phyloP scores from a whole-genome alignment of 2,329 filamentous ascomycete species.

The Bimuria novae-zelandiae region DNA sequence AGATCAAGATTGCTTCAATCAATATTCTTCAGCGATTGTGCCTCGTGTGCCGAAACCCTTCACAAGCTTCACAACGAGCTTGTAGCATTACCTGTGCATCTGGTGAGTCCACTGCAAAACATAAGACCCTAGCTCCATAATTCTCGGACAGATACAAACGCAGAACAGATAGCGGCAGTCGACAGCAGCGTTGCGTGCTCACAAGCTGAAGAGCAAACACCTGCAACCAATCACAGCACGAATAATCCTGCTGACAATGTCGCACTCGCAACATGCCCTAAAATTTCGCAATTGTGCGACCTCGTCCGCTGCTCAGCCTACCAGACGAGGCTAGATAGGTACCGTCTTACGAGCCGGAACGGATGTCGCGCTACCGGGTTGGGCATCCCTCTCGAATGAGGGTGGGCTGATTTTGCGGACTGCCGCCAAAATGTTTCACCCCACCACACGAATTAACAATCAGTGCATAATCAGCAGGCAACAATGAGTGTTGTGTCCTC shows the following conservation, averaged over 20 bases:
- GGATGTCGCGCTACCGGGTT: background rate
- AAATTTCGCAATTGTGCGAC: background rate
- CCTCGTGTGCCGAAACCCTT: no score
- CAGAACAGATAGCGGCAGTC: no score
- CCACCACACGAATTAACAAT: background rate
- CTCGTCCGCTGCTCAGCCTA: background rate
- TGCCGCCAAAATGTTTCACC: background rate
- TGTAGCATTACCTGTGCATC: no score
- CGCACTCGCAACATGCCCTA: slow-evolving; percentile 2
- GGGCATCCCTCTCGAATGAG: slow-evolving; percentile 1
- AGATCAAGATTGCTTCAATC: no score
- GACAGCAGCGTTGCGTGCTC: no score
- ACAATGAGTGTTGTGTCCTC: background rate
- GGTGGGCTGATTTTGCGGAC: slow-evolving; percentile 1
- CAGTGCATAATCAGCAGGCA: slow-evolving; percentile 5
- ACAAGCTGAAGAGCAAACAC: no score
- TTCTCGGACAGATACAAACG: no score
- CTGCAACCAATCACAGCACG: background rate
- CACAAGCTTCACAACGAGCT: no score
- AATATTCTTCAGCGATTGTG: no score
- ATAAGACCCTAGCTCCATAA: no score
- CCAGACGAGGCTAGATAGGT: background rate
- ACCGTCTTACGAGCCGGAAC: slow-evolving; percentile 2
- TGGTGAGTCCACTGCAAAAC: no score
- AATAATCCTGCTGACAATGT: slow-evolving; percentile 1